phyloP scores from a whole-genome alignment of 176 grass and related monocot species.

The Triticum monococcum region DNA sequence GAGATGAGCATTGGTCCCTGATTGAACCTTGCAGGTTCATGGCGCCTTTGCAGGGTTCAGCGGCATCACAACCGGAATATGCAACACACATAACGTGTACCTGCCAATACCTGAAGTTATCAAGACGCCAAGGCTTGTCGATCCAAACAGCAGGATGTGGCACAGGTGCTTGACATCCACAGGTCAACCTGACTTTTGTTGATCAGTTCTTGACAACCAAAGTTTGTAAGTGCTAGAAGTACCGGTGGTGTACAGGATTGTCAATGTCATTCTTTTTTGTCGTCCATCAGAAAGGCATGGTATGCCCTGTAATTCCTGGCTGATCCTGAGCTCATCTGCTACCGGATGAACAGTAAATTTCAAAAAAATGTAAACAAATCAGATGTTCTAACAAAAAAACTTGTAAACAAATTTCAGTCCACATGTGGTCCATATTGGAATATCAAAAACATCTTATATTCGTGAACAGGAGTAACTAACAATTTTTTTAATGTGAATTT shows the following conservation, averaged over 20 bases:
- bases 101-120: slow-evolving; percentile 85
- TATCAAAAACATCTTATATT: too few species aligned
- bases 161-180: slow-evolving; percentile 93
- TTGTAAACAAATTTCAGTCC: too few species aligned
- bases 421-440: too few species aligned
- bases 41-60: slow-evolving; percentile 94
- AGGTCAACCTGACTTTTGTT: slow-evolving; percentile 88
- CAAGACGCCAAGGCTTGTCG: slow-evolving; percentile 48
- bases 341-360: too few species aligned
- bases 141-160: slow-evolving; percentile 98
- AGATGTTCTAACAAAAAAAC: too few species aligned
- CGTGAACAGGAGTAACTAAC: too few species aligned
- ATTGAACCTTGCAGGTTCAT: slow-evolving; percentile 57
- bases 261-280: neutral
- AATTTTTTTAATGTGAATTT: too few species aligned
- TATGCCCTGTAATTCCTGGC: neutral
- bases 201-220: slow-evolving; percentile 19
- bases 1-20: neutral
- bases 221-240: neutral
- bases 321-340: too few species aligned
- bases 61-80: slow-evolving; percentile 82
- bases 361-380: too few species aligned
- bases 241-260: slow-evolving; percentile 12
- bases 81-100: slow-evolving; percentile 89
- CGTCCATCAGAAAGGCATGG: neutral